Evolutionary conservation across 1,139 yeast genomes (phyloP), one percentile per base, ranked within the genome.

Genomic region (Komagataea norvegica): DNA sequence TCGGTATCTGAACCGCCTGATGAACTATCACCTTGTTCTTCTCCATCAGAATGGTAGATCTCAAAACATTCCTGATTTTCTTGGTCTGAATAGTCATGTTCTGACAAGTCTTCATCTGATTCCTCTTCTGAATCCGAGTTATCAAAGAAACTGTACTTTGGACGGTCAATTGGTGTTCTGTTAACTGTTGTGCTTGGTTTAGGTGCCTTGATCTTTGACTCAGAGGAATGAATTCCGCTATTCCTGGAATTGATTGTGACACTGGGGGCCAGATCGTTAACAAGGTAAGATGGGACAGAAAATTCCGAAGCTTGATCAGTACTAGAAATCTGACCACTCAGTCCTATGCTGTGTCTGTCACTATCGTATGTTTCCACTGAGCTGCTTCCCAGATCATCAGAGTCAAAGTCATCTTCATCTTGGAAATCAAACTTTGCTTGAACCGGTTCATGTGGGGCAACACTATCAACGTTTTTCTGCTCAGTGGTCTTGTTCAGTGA

Each of bases 71-170:
- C 23, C 14, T 21, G 32, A 14, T 19, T 11, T 13, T 31, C 38
- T 23, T 24, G 63, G 39, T 60, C 73, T 64, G 45, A 76, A 71
- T 10, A 74, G 77, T 28, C 29, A 10, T 24, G 23, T 9, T 29
- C 27, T 4, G 27, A 23, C 3, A 15, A 17, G n/a, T 33, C 40
- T 15, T 32, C 29, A 25, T 36, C 38, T 3, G 37, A 37, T 20
- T 32, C 39, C 11, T 44, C 38, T 9, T 43, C 45, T 14, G 44
- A 35, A n/a, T 43, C 46, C 10, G 54, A 49, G 7, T 40, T 40
- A 11, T 44, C 52, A 33, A 51, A 46, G 35, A 51, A 48, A 27
- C 53, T 46, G 23, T 52, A 51, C 34, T 46, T 51, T n/a, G 55
- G 53, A 9, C 42, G 42, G 14, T 37, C 34, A 5, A 34, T 33